Base-by-base conservation (phyloP, 1,284 basidiomycete species). In the Uromyces viciae-fabae region DNA sequence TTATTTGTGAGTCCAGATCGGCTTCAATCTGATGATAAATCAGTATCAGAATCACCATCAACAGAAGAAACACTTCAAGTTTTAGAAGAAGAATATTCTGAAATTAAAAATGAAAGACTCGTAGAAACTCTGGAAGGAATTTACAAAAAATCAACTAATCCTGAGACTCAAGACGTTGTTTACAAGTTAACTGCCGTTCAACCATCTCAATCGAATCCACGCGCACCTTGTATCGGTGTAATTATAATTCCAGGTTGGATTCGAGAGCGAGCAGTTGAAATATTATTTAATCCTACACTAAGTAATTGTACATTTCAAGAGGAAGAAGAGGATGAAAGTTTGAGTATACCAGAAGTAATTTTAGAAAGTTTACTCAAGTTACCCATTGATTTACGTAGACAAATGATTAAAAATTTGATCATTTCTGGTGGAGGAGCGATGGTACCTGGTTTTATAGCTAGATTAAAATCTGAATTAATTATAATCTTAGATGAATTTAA, bases 221-320 rank as follows among this genome's bases (percentile, higher is more conserved):
- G 62, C n/a, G 42, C 54, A 5, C 82, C 82, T 0, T 75, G 71
- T 17, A 80, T 82, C 0, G 94, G 93, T 0, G 92, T 91, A 0
- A 86, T 98, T 49, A 88, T 92, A 60, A 90, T 99, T 56, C 96
- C 96, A 0, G 95, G 95, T 0, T 99, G 97, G 96, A 89, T 98
- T 33, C 88, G 96, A 49, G 95, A 98, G 85, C 89, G 95, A 9
- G 93, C 93, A 0, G 91, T 93, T 2, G 96, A 99, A 85, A 89
- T 95, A 3, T 87, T 98, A 0, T 98, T 98, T 83, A 93, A 94
- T 84, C 91, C 91, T 1, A n/a, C 43, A 7, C 17, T 66, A 19
- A 66, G 62, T n/a, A n/a, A n/a, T n/a, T 1, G n/a, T 9, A 92
- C 92, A n/a, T 93, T 94, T 82, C 90, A 92, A 3, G 86, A 87